phyloP scores from a whole-genome alignment of 2,329 filamentous ascomycete species.

The Scorias spongiosa region DNA sequence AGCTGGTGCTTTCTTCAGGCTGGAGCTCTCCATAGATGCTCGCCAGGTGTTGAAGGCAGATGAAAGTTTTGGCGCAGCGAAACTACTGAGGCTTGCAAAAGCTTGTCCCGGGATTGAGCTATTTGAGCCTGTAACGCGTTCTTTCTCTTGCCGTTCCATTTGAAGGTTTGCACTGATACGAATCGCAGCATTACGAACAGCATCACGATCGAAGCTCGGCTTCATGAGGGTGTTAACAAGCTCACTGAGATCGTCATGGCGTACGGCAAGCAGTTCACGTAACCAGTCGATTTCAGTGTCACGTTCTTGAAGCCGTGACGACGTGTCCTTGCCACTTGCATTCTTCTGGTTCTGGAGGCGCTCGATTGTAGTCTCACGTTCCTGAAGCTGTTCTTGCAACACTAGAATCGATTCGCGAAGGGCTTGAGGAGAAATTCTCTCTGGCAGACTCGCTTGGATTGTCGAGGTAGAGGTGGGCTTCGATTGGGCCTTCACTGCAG shows the following conservation, averaged over 20 bases:
- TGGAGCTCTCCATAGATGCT: slow-evolving; percentile 39
- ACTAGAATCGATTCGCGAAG: slow-evolving; percentile 92
- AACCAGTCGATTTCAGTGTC: slow-evolving; percentile 93
- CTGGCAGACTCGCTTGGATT: slow-evolving; percentile 36
- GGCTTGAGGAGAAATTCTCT: slow-evolving; percentile 87
- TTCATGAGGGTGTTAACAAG: slow-evolving; percentile 67
- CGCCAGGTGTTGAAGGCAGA: slow-evolving; percentile 97
- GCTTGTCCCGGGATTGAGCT: slow-evolving; percentile 36
- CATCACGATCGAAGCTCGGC: slow-evolving; percentile 57
- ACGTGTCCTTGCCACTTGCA: slow-evolving; percentile 59
- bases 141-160: slow-evolving; percentile 94
- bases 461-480: slow-evolving; percentile 15
- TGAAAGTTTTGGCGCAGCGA: slow-evolving; percentile 73
- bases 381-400: slow-evolving; percentile 89
- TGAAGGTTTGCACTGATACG: slow-evolving; percentile 86
- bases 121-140: slow-evolving; percentile 47
- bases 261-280: slow-evolving; percentile 78
- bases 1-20: slow-evolving; percentile 10
- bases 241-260: slow-evolving; percentile 82
- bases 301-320: slow-evolving; percentile 71
- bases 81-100: slow-evolving; percentile 59
- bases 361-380: slow-evolving; percentile 81
- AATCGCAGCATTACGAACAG: slow-evolving; percentile 79
- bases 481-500: slow-evolving; percentile 49
- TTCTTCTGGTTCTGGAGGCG: slow-evolving; percentile 60